Percentiles rank a stretch among this genome's conserved stretches.
These are phyloP conservation scores for Pythium vanterpoolii DNA, from an alignment of 352 stramenopile species.

Conservation along the genomic window DNA sequence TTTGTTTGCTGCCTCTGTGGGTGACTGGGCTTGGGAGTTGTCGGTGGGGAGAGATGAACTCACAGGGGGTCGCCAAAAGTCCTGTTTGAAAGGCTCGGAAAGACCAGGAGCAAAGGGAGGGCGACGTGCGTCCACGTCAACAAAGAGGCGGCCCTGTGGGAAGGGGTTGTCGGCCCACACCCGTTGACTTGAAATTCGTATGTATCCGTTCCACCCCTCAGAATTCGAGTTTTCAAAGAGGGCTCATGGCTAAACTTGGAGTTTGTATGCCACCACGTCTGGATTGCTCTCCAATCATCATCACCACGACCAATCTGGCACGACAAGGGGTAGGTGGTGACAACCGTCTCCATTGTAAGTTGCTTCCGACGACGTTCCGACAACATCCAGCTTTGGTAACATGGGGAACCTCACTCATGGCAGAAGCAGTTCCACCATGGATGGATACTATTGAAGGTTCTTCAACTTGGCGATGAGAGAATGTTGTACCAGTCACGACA, in stretches of 20 bases:
- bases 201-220: slow-evolving; percentile 3
- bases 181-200: slow-evolving; percentile 19
- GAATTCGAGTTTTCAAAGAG: slow-evolving; percentile 26
- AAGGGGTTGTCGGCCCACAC: slow-evolving; percentile 14
- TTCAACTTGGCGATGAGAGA: background rate
- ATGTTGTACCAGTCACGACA: background rate
- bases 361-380: slow-evolving; percentile 14
- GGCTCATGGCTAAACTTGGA: slow-evolving; percentile 19
- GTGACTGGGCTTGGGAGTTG: slow-evolving; percentile 20
- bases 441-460: background rate
- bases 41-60: slow-evolving; percentile 19
- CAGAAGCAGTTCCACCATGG: too few species aligned
- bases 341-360: background rate
- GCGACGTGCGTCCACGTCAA: slow-evolving; percentile 21
- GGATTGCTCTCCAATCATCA: background rate
- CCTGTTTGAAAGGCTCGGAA: slow-evolving; percentile 19
- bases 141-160: slow-evolving; percentile 24
- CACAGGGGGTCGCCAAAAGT: slow-evolving; percentile 14
- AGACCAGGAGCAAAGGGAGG: slow-evolving; percentile 1
- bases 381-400: background rate
- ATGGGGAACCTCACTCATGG: background rate
- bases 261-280: slow-evolving; percentile 12
- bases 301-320: slow-evolving; percentile 9
- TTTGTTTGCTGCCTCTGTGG: slow-evolving; percentile 5
- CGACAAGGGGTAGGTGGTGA: slow-evolving; percentile 21